Evolutionary conservation across 2,329 filamentous ascomycete genomes (phyloP), one percentile per base, ranked within the genome.

Genomic region (Aspergillus pseudoglaucus): DNA sequence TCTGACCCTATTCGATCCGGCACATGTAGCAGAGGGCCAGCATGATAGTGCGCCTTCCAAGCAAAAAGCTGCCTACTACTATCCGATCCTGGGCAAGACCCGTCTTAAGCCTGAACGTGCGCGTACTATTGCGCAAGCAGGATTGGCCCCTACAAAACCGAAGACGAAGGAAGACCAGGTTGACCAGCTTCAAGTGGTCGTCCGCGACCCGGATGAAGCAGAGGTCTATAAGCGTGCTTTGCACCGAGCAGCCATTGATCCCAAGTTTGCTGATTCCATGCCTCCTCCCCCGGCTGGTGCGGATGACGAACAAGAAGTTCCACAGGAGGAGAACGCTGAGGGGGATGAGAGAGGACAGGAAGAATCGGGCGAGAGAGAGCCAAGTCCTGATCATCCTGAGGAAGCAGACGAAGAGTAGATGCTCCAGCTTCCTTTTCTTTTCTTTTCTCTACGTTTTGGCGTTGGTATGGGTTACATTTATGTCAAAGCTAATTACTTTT

Each of bases 51-150:
- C 37, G 23, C 53, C 57, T 6, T 55, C 61, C 17, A 72, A 68
- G 49, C 68, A 70, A 44, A 78, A 77, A 58, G 81, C 72, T 1
- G 81, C 81, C 12, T 84, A 82, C 62, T 81, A 81, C 61, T 84
- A 84, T 52, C 80, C 81, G 0, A 77, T 84, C 46, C 64, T 76
- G 17, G 75, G 77, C 58, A 76, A 77, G 59, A 77, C 76, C n/a
- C 73, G 72, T 18, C 69, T 84, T 42, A 79, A 76, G 62, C 73
- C 74, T 4, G 72, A 75, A 48, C 65, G 70, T 22, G 65, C 69
- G 45, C 71, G 69, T 45, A 71, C 67, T 30, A 70, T 71, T 42
- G 66, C 69, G 7, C 66, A 72, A 47, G 64, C 70, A 3, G 69
- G 70, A 38, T 53, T 60, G 53, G 68, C 56, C 41, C 69, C 58